phyloP scores from a whole-genome alignment of 345 rosid species.

The Populus ilicifolia region DNA sequence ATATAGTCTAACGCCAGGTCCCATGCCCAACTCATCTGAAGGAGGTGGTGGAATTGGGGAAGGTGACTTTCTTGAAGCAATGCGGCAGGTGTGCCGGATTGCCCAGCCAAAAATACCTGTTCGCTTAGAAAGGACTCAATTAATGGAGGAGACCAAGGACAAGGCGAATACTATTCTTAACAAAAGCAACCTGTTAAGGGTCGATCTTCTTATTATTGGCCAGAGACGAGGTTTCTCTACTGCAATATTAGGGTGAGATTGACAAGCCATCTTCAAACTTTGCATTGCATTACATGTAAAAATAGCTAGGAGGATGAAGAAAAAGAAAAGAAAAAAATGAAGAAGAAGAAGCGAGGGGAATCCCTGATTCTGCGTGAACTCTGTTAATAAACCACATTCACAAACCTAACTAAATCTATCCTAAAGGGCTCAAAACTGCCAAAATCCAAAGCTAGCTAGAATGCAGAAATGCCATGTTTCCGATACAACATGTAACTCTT shows the following conservation, averaged over 20 bases:
- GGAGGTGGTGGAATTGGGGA: constrained; percentile 31
- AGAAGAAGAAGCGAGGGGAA: neutral
- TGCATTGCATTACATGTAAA: neutral
- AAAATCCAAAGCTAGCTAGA: neutral
- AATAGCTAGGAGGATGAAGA: neutral
- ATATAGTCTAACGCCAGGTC: constrained; percentile 8
- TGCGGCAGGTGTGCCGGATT: constrained; percentile 55
- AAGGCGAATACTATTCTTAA: constrained; percentile 58
- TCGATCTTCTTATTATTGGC: constrained; percentile 66
- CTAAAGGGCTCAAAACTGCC: neutral
- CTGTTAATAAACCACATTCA: neutral
- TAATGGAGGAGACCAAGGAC: constrained; percentile 36
- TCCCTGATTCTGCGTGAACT: neutral
- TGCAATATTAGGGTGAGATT: constrained; percentile 60
- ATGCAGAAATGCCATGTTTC: neutral
- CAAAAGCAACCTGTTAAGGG: constrained; percentile 40
- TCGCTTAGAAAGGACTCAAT: constrained; percentile 32
- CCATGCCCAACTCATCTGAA: neutral
- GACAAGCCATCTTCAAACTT: neutral
- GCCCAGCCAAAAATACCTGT: constrained; percentile 58
- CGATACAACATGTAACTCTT: too few relatives aligned
- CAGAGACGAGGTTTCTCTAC: constrained; percentile 63
- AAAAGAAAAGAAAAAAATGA: too few relatives aligned
- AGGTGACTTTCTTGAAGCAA: constrained; percentile 58
- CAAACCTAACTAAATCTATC: neutral